A percentile compares a stretch with the other conserved stretches of the same genome.
phyloP scores from a whole-genome alignment of 257 asterid genomes.

The Dorcoceras hygrometricum region DNA sequence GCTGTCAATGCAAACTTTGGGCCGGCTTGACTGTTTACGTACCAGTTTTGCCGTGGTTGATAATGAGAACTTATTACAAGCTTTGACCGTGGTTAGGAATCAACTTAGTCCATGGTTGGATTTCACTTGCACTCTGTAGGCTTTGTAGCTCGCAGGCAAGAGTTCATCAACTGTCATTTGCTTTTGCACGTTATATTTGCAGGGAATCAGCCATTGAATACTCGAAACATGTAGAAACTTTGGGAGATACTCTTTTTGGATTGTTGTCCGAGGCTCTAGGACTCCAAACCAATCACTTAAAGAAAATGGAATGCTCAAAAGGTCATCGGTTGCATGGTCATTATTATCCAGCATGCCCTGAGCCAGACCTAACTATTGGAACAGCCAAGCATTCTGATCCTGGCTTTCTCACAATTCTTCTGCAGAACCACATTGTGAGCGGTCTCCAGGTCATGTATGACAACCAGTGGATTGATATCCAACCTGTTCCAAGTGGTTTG shows the following conservation, averaged over 20 bases:
- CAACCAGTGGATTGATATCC: conserved; percentile 31
- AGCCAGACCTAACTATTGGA: conserved; percentile 41
- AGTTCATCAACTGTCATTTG: neutral
- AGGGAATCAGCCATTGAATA: conserved; percentile 29
- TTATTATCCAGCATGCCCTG: conserved; percentile 47
- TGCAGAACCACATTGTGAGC: conserved; percentile 26
- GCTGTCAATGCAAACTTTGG: too few species aligned
- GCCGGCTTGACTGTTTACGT: too few species aligned
- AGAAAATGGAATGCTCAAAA: conserved; percentile 28
- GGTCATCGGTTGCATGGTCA: conserved; percentile 28
- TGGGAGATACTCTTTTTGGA: conserved; percentile 31
- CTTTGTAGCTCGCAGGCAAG: neutral
- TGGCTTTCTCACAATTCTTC: conserved; percentile 44
- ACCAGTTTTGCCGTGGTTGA: neutral
- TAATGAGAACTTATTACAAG: neutral
- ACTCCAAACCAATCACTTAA: conserved; percentile 26
- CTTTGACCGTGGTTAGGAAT: too few species aligned
- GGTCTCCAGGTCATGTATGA: conserved; percentile 33
- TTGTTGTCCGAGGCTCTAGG: conserved; percentile 41
- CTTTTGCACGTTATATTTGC: neutral
- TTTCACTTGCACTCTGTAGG: neutral
- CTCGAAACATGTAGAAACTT: conserved; percentile 16
- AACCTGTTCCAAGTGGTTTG: conserved; percentile 27
- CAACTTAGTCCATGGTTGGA: neutral
- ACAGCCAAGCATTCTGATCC: conserved; percentile 33